Conservation (phyloP, 2,329 filamentous ascomycete genomes). For the Sporothrix schenckii region DNA sequence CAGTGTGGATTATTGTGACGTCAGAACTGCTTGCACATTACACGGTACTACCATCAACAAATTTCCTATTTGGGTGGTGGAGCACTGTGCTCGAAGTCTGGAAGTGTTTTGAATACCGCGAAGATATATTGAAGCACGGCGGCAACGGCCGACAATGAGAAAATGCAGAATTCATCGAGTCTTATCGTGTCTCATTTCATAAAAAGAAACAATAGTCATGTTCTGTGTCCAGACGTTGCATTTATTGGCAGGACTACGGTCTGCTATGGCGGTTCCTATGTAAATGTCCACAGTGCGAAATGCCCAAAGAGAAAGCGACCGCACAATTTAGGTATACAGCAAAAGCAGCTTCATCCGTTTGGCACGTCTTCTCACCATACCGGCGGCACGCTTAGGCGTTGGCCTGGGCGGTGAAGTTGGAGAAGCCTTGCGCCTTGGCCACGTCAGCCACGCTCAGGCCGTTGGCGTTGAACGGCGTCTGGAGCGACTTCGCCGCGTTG, state of each 20-base stretch:
- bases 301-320: conserved; percentile 1
- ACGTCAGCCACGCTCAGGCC: conserved; percentile 68
- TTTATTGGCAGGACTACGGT: not conserved
- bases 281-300: conserved; percentile 8
- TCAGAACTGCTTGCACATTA: conserved; percentile 23
- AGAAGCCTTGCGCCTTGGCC: conserved; percentile 64
- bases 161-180: not conserved
- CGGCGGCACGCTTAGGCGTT: not conserved
- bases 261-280: not conserved
- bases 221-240: not conserved
- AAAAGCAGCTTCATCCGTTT: not conserved
- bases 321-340: not conserved
- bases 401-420: conserved; percentile 56
- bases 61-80: conserved; percentile 23
- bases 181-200: not conserved
- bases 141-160: not conserved
- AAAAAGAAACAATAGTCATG: not conserved
- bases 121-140: not conserved
- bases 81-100: not conserved
- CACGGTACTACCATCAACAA: not conserved
- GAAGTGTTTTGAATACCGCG: not conserved
- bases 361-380: not conserved
- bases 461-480: conserved; percentile 59
- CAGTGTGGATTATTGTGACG: conserved; percentile 21
- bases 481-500: conserved; percentile 57